Base-by-base conservation (phyloP, 257 asterid genomes). In the Fraxinus americana region DNA sequence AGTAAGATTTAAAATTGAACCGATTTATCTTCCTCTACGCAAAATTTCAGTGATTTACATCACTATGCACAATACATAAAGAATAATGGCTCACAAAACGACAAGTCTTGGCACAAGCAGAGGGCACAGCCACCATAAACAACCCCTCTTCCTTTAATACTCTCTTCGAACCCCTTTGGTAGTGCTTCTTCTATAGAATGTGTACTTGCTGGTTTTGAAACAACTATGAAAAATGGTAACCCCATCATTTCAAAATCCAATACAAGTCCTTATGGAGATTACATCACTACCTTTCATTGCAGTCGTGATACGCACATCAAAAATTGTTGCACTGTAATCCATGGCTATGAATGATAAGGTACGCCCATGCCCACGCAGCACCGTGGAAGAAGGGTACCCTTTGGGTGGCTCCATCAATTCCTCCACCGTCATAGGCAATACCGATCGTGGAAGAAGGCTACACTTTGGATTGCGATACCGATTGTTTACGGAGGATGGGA, bases 31-130 rank as follows among this genome's bases (percentile, higher is more conserved):
- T 29, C 32, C 32, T 29, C 32, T 29, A 29, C 32, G 32, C 32
- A 29, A 29, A 29, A 29, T 1, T 29, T 29, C 32, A 29, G 32
- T 29, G 32, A 29, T 29, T 29, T 29, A 29, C 32, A 29, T 29
- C 2, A 29, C 32, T 29, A 29, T 29, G 32, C 32, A 29, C 32
- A 29, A 29, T 29, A 29, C 2, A 29, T 29, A 29, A 29, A 29
- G 32, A 29, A 29, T 29, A 88, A 61, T 94, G 97, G 82, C 91
- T 90, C 73, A 94, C 97, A 84, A 91, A 94, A 80, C 98, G 91
- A 80, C 98, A 92, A n/a, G 90, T 72, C 82, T 91, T 50, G 82
- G 92, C 61, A 92, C 32, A 29, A 29, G 32, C 32, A 29, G 32
- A 29, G 32, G 32, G 32, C 92, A 94, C 97, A 90, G 9, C 93